A percentile compares a stretch with the other conserved stretches of the same genome.
These are phyloP conservation scores for Suillus hirtellus DNA, from an alignment of 768 basidiomycete species.

Conservation along the genomic window DNA sequence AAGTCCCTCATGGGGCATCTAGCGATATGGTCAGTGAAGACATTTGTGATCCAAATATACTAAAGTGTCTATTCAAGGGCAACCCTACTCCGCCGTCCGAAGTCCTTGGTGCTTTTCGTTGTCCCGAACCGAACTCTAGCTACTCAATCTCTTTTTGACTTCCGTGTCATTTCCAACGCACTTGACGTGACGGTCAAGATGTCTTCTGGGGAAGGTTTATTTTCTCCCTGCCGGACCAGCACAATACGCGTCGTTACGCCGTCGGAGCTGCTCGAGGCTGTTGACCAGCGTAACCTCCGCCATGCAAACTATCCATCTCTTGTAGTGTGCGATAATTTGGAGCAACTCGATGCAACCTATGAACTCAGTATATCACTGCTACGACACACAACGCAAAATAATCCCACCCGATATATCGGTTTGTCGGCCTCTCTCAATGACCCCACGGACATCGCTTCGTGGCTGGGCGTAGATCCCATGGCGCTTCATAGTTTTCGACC, in stretches of 20 bases:
- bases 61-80: slow-evolving; percentile 45
- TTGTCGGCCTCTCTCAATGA: slow-evolving; percentile 80
- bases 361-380: slow-evolving; percentile 81
- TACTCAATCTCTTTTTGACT: slow-evolving; percentile 53
- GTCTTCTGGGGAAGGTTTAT: slow-evolving; percentile 28
- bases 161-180: slow-evolving; percentile 42
- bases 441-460: slow-evolving; percentile 74
- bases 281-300: slow-evolving; percentile 26
- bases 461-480: slow-evolving; percentile 71
- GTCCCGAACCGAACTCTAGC: slow-evolving; percentile 59
- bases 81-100: slow-evolving; percentile 43
- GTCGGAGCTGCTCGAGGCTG: slow-evolving; percentile 44
- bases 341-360: slow-evolving; percentile 77
- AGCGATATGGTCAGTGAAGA: slow-evolving; percentile 63
- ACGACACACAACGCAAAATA: slow-evolving; percentile 60
- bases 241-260: slow-evolving; percentile 61
- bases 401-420: slow-evolving; percentile 73
- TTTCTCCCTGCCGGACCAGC: slow-evolving; percentile 40
- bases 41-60: neutral
- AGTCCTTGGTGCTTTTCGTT: slow-evolving; percentile 64
- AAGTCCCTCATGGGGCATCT: slow-evolving; percentile 76
- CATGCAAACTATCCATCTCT: slow-evolving; percentile 50
- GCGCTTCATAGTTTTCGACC: slow-evolving; percentile 79
- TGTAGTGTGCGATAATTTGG: slow-evolving; percentile 82
- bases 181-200: slow-evolving; percentile 42